A percentile compares a stretch with the other conserved stretches of the same genome.
These are phyloP conservation scores for Puccinia novopanici DNA, from an alignment of 1,284 basidiomycete genomes.

Conservation along the genomic window DNA sequence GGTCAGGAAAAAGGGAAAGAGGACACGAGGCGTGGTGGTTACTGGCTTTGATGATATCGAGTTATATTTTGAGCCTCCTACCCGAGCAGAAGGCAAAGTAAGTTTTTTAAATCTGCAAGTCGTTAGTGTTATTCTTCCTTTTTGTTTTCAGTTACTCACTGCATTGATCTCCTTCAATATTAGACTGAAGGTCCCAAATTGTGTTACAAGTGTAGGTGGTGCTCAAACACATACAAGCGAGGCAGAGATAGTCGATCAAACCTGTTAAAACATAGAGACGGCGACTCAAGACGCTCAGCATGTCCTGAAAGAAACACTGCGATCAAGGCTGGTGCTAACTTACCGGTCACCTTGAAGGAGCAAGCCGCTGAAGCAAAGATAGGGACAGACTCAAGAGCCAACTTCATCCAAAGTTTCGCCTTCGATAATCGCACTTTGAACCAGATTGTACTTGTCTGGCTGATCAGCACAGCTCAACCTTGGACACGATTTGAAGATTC, in stretches of 20 bases:
- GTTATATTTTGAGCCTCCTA: background rate
- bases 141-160: background rate
- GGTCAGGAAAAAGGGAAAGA: background rate
- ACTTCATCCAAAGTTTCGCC: background rate
- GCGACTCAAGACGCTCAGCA: background rate
- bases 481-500: constrained; percentile 15
- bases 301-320: background rate
- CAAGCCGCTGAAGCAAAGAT: background rate
- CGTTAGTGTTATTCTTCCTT: too few relatives aligned
- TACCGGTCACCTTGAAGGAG: background rate
- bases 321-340: background rate
- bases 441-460: too few relatives aligned
- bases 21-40: background rate
- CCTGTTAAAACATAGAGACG: background rate
- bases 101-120: background rate
- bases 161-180: background rate
- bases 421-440: too few relatives aligned
- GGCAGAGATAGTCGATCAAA: background rate
- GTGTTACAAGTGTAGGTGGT: background rate
- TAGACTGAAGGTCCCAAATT: background rate
- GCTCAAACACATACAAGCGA: background rate
- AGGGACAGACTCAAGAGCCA: background rate
- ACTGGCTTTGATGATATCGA: background rate
- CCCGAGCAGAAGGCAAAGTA: background rate
- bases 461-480: background rate